These are phyloP conservation scores for Vitis hybrid DNA, from an alignment of 177 flowering plant genomes.

Conservation along the genomic window DNA sequence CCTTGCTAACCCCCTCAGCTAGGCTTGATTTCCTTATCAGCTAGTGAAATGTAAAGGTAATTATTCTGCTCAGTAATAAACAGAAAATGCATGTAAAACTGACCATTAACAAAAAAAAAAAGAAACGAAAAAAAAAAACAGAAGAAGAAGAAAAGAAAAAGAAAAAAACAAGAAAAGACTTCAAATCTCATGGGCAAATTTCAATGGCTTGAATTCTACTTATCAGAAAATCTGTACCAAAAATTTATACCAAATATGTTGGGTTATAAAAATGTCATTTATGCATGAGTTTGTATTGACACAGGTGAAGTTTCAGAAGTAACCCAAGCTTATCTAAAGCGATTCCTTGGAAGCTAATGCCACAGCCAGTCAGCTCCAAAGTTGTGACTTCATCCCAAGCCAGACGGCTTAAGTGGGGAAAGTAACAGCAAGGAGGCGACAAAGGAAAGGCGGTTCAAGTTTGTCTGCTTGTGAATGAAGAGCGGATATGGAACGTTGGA, in stretches of 20 bases:
- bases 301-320: background rate
- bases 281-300: too few relatives aligned
- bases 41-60: background rate
- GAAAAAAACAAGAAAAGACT: too few relatives aligned
- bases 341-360: background rate
- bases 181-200: too few relatives aligned
- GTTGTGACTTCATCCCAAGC: background rate
- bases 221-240: background rate
- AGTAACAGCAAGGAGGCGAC: slow-evolving; percentile 23
- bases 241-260: background rate
- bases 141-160: too few relatives aligned
- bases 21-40: background rate
- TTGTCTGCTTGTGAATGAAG: slow-evolving; percentile 31
- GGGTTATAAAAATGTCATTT: background rate
- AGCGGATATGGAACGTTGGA: slow-evolving; percentile 33
- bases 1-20: background rate
- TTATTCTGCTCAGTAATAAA: background rate
- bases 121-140: too few relatives aligned
- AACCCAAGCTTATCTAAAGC: background rate
- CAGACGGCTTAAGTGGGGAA: slow-evolving; percentile 5
- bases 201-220: too few relatives aligned
- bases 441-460: slow-evolving; percentile 32
- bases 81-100: background rate
- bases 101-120: too few relatives aligned
- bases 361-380: background rate